Evolutionary conservation across 164 flowering plant genomes (phyloP), one percentile per base, ranked within the genome.

Genomic region (Chimonanthus praecox): DNA sequence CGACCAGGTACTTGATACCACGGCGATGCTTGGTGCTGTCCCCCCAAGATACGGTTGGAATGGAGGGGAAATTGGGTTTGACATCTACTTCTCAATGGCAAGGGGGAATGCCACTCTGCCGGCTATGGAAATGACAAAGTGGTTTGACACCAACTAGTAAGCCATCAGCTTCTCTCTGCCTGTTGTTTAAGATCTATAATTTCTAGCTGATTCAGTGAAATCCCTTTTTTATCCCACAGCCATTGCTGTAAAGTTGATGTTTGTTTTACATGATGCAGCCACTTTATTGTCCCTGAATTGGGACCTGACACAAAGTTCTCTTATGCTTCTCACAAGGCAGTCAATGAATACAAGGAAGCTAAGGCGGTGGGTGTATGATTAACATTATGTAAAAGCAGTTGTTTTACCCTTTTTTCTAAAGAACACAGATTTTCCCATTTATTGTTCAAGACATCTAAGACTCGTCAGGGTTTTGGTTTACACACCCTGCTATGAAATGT

Each of bases 121-220:
- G 66, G 94, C 97, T 71, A 91, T 91, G 97, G 97, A 91, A 74
- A 91, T 91, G 97, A 91, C 97, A 86, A 91, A 91, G 86, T 91
- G 97, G 97, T 91, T 91, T 66, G 97, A 91, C 86, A 91, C 97
- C 82, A 91, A 91, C 88, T 91, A 91, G 97, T 91, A 87, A 89
- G 97, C 86, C n/a, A 9, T 58, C 48, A 43, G 3, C 15, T 43
- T 58, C 47, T 49, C 47, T n/a, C 4, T 67, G 11, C 0, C 48
- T 47, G 20, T 20, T 21, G 45, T 46, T 47, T 47, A 47, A 68
- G 44, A 3, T 68, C 18, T 69, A 46, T 46, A 44, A 5, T 46
- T 45, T 66, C 47, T 63, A 18, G 65, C 65, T 13, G 65, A n/a
- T n/a, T n/a, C 65, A 33, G 16, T 65, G 47, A 9, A 48, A 47